phyloP scores from a whole-genome alignment of 805 yeast genomes.

The Priceomyces haplophilus region DNA sequence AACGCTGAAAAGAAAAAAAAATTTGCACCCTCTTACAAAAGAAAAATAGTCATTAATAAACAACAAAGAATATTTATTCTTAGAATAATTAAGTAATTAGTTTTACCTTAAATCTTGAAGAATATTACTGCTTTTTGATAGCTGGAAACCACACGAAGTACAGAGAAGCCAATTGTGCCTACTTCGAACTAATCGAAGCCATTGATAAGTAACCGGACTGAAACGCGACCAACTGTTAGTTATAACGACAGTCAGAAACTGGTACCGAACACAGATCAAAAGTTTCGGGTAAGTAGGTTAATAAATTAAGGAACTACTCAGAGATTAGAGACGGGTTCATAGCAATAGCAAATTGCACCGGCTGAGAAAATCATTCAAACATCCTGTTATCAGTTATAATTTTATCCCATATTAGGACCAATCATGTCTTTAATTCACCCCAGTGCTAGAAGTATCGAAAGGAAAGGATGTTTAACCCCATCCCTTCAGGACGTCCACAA shows the following conservation, averaged over 20 bases:
- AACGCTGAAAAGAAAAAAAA: slow-evolving; percentile 8
- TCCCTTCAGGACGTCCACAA: slow-evolving; percentile 1
- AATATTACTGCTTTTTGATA: background rate
- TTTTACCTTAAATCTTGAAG: background rate
- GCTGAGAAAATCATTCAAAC: background rate
- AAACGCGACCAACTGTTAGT: background rate
- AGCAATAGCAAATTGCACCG: background rate
- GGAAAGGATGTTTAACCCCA: slow-evolving; percentile 4
- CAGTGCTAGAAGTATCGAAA: slow-evolving; percentile 3
- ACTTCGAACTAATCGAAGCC: background rate
- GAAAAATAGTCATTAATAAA: slow-evolving; percentile 8
- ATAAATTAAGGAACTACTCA: no score
- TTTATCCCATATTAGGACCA: background rate
- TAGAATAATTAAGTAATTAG: background rate
- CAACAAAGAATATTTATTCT: slow-evolving; percentile 7
- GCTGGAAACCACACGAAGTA: background rate
- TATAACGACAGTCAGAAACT: background rate
- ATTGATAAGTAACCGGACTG: background rate
- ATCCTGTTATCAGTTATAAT: background rate
- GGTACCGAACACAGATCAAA: background rate
- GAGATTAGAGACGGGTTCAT: background rate
- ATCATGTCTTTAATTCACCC: slow-evolving; percentile 5
- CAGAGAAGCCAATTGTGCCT: background rate
- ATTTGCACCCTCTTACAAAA: slow-evolving; percentile 10
- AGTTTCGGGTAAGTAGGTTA: no score